Evolutionary conservation across 306 rosid genomes (phyloP).

Genomic region (Acacia acuminata): DNA sequence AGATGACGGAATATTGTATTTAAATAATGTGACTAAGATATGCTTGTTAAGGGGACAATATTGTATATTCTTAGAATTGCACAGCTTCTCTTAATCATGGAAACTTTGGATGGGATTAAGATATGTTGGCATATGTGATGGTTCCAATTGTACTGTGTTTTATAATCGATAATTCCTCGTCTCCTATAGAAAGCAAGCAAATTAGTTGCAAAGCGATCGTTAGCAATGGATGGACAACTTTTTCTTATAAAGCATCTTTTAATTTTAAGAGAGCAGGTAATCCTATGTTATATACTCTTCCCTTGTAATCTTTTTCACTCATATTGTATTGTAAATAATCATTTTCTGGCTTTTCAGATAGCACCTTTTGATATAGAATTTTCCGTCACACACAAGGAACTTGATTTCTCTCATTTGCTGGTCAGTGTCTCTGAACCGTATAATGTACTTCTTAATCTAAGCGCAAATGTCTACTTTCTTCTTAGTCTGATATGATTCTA

Average conservation of each 20-base stretch:
- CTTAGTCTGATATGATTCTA: not conserved
- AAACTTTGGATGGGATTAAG: slow-evolving; percentile 6
- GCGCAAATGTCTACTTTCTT: slow-evolving; percentile 5
- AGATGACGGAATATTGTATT: not conserved
- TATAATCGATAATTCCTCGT: slow-evolving; percentile 36
- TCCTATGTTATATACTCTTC: slow-evolving; percentile 17
- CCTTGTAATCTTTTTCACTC: slow-evolving; percentile 19
- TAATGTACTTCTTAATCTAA: slow-evolving; percentile 31
- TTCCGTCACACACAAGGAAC: slow-evolving; percentile 96
- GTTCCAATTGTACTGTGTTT: slow-evolving; percentile 29
- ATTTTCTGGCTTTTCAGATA: slow-evolving; percentile 60
- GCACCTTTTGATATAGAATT: slow-evolving; percentile 94
- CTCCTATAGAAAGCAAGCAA: slow-evolving; percentile 87
- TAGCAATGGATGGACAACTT: slow-evolving; percentile 95
- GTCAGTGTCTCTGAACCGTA: slow-evolving; percentile 59
- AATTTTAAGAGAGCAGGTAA: slow-evolving; percentile 95
- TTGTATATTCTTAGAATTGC: not conserved
- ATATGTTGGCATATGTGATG: slow-evolving; percentile 21
- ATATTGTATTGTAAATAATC: slow-evolving; percentile 19
- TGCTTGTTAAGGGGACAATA: slow-evolving; percentile 1
- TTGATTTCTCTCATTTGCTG: slow-evolving; percentile 98
- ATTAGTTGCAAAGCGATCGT: slow-evolving; percentile 82
- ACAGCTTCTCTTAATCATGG: not conserved
- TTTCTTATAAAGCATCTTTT: slow-evolving; percentile 96
- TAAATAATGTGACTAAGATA: slow-evolving; percentile 11